phyloP scores from a whole-genome alignment of 257 asterid genomes.

The Fraxinus americana region DNA sequence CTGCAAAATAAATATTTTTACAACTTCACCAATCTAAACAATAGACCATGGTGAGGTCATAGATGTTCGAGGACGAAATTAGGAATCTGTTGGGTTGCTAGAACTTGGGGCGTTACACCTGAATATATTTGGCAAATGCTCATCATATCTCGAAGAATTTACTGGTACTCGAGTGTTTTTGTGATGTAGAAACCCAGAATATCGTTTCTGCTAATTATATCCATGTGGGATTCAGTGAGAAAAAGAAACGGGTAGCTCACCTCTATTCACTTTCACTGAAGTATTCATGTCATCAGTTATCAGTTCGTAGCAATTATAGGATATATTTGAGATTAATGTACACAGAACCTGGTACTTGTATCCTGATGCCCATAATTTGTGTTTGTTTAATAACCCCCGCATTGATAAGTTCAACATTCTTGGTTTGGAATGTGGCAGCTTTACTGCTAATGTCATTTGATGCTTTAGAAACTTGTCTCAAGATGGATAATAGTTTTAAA shows the following conservation, averaged over 20 bases:
- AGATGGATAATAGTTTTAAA: background rate
- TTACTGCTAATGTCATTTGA: background rate
- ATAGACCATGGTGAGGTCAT: no score
- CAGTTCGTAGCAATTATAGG: background rate
- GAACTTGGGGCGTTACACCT: background rate
- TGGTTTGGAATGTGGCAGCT: background rate
- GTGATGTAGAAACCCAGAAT: background rate
- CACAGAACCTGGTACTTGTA: background rate
- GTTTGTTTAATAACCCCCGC: background rate
- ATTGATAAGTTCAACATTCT: background rate
- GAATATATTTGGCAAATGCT: background rate
- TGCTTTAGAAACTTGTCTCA: background rate
- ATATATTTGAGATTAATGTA: background rate
- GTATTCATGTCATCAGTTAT: background rate
- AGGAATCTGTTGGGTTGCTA: no score
- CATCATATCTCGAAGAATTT: background rate
- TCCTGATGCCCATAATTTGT: background rate
- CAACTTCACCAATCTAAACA: no score
- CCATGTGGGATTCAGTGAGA: background rate
- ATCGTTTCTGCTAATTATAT: background rate
- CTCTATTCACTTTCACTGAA: constrained; percentile 1
- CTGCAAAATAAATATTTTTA: no score
- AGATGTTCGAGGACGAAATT: no score
- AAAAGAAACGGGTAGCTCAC: background rate
- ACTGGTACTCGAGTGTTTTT: background rate